Base-by-base conservation (phyloP, 345 rosid species). In the Rubroshorea leprosula region DNA sequence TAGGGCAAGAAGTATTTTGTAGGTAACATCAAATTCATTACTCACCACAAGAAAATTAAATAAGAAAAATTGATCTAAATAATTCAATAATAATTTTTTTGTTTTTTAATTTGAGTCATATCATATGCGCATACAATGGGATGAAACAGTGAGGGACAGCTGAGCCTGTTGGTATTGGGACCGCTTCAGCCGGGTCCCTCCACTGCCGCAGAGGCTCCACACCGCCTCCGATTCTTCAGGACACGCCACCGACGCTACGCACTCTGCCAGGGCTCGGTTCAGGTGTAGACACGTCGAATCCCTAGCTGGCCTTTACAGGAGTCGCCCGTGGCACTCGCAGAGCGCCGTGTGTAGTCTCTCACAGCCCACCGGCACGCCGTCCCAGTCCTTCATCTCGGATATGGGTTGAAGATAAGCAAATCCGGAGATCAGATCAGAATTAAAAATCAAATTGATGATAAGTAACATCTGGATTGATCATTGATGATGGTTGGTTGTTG, bases 191-290 rank as follows among this genome's bases (percentile, higher is more conserved):
- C 71, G 73, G n/a, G 95, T 91, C 29, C 98, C 98, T 26, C 91
- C 85, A 74, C 96, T 91, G 0, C 76, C 58, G 63, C 98, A 91
- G 31, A 91, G 57, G 54, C 77, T 76, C 49, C 80, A 80, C 59
- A 88, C 95, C 60, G 86, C 90, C 77, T 91, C 96, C 5, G 67
- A 63, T 63, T 91, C 96, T 15, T 80, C 78, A 5, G 98, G 95
- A 44, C 95, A 91, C 57, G 64, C 75, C 62, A 63, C 76, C 23
- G 85, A 48, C 50, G 85, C 86, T 55, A 88, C 49, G 70, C 98
- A 88, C 84, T 83, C 71, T 15, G 92, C 98, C 19, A 88, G 68
- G 26, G 80, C 83, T 2, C 72, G 74, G 79, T 80, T 91, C 80
- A 91, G 76, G 69, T 83, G 94, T 54, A 83, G 80, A 59, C 98